phyloP scores from a whole-genome alignment of 2,329 filamentous ascomycete genomes.

The Penicillium brevicompactum region DNA sequence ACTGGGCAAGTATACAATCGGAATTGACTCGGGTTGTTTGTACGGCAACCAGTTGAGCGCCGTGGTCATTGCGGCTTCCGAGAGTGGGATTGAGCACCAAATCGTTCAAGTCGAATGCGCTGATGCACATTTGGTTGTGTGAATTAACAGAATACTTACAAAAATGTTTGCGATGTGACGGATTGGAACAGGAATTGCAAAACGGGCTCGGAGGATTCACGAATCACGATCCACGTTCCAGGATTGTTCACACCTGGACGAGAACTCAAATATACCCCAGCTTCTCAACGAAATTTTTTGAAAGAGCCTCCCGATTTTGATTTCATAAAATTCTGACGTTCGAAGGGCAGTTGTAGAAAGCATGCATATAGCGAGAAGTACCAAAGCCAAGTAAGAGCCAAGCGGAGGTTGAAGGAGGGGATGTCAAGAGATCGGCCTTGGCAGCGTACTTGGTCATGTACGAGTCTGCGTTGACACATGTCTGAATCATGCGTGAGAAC shows the following conservation, averaged over 20 bases:
- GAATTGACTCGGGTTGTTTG: constrained; percentile 24
- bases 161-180: no score
- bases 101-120: constrained; percentile 22
- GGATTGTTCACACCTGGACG: no score
- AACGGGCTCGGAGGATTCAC: no score
- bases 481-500: not conserved
- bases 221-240: no score
- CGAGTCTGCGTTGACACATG: not conserved
- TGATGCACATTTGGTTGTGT: constrained; percentile 8
- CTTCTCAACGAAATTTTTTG: no score
- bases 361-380: not conserved
- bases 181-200: no score
- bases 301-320: no score
- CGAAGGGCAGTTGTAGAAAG: not conserved
- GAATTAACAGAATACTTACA: no score
- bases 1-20: constrained; percentile 20
- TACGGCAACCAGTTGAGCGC: constrained; percentile 24
- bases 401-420: not conserved
- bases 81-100: constrained; percentile 5
- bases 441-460: not conserved
- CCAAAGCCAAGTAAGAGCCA: not conserved
- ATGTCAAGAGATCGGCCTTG: not conserved
- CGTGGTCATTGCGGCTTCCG: constrained; percentile 13
- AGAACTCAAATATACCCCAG: no score
- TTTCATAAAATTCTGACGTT: no score